These are phyloP conservation scores for Acacia concinna DNA, from an alignment of 331 rosid genomes.

Conservation along the genomic window DNA sequence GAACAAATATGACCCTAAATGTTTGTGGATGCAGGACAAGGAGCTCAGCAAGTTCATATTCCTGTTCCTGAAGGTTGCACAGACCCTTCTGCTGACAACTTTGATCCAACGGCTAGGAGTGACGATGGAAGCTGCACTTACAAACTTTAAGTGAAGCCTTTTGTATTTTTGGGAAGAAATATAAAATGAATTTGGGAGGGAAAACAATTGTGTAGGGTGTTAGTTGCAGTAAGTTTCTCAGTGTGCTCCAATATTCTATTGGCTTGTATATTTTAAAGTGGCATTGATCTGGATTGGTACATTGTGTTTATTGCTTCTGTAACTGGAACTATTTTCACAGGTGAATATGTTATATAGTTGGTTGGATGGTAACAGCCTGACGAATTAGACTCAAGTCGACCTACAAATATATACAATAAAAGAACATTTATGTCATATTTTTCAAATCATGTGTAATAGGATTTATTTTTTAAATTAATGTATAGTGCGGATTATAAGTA, in stretches of 20 bases:
- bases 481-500: no score
- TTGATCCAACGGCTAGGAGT: slow-evolving; percentile 56
- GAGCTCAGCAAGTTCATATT: slow-evolving; percentile 52
- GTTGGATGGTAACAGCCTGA: no score
- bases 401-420: no score
- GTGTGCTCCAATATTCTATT: not conserved
- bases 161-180: slow-evolving; percentile 11
- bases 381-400: no score
- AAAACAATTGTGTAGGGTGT: not conserved
- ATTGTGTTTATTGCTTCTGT: slow-evolving; percentile 11
- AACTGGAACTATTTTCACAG: not conserved
- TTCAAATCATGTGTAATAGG: no score
- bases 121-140: slow-evolving; percentile 53
- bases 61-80: slow-evolving; percentile 64
- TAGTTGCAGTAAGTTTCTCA: not conserved
- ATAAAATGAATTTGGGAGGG: not conserved
- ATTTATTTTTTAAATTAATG: no score
- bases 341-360: not conserved
- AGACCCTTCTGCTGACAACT: slow-evolving; percentile 56
- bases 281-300: slow-evolving; percentile 14
- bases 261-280: not conserved
- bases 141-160: slow-evolving; percentile 33
- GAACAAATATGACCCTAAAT: slow-evolving; percentile 29
- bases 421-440: no score
- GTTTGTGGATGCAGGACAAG: slow-evolving; percentile 55